These are phyloP conservation scores for Fagus sylvatica DNA, from an alignment of 306 rosid genomes.

Conservation along the genomic window DNA sequence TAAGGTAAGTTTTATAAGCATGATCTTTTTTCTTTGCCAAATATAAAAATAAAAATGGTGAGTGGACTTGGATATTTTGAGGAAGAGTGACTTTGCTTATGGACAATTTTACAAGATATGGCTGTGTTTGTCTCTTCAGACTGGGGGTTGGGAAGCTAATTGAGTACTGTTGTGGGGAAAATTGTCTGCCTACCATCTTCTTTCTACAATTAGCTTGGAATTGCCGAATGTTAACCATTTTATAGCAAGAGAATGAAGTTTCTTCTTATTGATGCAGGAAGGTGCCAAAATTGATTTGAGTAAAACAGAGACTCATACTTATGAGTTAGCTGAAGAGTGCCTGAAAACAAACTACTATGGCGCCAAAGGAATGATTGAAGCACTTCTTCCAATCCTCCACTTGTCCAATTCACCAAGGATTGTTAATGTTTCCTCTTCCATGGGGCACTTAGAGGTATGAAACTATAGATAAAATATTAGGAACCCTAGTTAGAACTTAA, in stretches of 20 bases:
- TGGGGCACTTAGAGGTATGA: not conserved
- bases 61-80: too few relatives aligned
- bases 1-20: not conserved
- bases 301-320: not conserved
- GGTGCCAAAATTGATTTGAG: not conserved
- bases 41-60: too few relatives aligned
- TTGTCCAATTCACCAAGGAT: slow-evolving; percentile 13
- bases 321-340: slow-evolving; percentile 5
- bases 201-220: not conserved
- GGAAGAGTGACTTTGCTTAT: too few relatives aligned
- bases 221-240: too few relatives aligned
- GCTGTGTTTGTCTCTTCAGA: too few relatives aligned
- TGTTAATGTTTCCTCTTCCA: slow-evolving; percentile 11
- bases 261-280: not conserved
- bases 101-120: not conserved
- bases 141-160: too few relatives aligned
- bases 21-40: not conserved
- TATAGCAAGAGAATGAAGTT: not conserved
- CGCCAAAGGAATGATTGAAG: slow-evolving; percentile 2
- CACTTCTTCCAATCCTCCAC: slow-evolving; percentile 1
- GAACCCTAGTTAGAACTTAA: too few relatives aligned
- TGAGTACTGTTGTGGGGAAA: too few relatives aligned
- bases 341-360: slow-evolving; percentile 19
- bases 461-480: not conserved
- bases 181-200: too few relatives aligned